These are phyloP conservation scores for Puccinia coronata DNA, from an alignment of 1,284 basidiomycete genomes.

Conservation along the genomic window DNA sequence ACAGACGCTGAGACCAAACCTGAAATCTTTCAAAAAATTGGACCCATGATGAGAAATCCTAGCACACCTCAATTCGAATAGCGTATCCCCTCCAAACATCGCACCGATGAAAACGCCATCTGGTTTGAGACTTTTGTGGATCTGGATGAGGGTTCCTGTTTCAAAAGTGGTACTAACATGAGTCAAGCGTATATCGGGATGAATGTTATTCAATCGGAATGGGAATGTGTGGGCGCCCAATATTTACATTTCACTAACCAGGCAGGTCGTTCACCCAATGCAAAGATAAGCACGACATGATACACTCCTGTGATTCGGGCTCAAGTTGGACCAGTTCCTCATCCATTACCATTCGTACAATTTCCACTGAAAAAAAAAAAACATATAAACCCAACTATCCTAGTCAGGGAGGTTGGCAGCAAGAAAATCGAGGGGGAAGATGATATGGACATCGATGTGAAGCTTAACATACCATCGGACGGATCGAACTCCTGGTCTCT, in stretches of 20 bases:
- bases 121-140: slow-evolving; percentile 78
- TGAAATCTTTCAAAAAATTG: background rate
- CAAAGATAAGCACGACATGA: slow-evolving; percentile 84
- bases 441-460: background rate
- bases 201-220: background rate
- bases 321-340: slow-evolving; percentile 69
- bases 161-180: background rate
- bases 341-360: slow-evolving; percentile 72
- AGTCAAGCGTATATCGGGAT: background rate
- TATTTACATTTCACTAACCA: slow-evolving; percentile 63
- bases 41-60: background rate
- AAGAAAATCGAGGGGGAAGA: background rate
- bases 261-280: slow-evolving; percentile 99
- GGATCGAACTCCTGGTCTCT: slow-evolving; percentile 41
- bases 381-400: background rate
- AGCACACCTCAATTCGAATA: slow-evolving; percentile 82
- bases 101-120: slow-evolving; percentile 94
- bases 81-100: slow-evolving; percentile 91
- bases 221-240: background rate
- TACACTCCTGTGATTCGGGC: slow-evolving; percentile 78
- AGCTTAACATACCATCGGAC: background rate
- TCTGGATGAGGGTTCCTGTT: slow-evolving; percentile 82
- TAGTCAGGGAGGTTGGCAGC: slow-evolving; percentile 39
- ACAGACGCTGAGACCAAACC: slow-evolving; percentile 13
- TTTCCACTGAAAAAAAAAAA: slow-evolving; percentile 65